Percentiles rank a stretch among this genome's conserved stretches.
phyloP scores from a whole-genome alignment of 164 flowering plant species.

The Annona cherimola region DNA sequence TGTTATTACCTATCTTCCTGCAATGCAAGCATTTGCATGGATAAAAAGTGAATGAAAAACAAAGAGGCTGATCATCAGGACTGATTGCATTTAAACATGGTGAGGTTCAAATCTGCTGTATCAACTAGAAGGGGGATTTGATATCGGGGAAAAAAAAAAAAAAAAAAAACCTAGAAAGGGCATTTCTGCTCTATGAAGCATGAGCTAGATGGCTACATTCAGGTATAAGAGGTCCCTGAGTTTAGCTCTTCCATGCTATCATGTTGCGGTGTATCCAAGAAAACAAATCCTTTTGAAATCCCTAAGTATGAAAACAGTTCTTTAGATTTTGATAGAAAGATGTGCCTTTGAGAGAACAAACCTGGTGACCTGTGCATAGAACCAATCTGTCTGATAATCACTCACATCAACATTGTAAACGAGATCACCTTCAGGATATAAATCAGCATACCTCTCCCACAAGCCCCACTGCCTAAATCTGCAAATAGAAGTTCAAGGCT shows the following conservation, averaged over 20 bases:
- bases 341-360: slow-evolving; percentile 8
- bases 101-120: no score
- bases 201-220: no score
- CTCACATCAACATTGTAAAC: slow-evolving; percentile 51
- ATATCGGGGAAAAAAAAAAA: no score
- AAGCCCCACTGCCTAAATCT: slow-evolving; percentile 85
- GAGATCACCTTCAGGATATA: slow-evolving; percentile 63
- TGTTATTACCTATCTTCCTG: not conserved
- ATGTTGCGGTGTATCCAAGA: slow-evolving; percentile 44
- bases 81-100: no score
- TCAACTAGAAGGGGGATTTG: no score
- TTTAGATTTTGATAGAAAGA: not conserved
- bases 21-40: not conserved
- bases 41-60: no score
- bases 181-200: no score
- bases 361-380: slow-evolving; percentile 78
- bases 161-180: no score
- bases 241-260: slow-evolving; percentile 30
- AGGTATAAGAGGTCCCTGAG: slow-evolving; percentile 9
- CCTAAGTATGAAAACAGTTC: not conserved
- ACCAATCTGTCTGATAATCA: slow-evolving; percentile 68
- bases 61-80: not conserved
- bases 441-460: slow-evolving; percentile 76
- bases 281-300: slow-evolving; percentile 33
- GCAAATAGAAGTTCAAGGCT: not conserved